Conservation (phyloP, 2,329 filamentous ascomycete genomes). For the Aspergillus sp. region DNA sequence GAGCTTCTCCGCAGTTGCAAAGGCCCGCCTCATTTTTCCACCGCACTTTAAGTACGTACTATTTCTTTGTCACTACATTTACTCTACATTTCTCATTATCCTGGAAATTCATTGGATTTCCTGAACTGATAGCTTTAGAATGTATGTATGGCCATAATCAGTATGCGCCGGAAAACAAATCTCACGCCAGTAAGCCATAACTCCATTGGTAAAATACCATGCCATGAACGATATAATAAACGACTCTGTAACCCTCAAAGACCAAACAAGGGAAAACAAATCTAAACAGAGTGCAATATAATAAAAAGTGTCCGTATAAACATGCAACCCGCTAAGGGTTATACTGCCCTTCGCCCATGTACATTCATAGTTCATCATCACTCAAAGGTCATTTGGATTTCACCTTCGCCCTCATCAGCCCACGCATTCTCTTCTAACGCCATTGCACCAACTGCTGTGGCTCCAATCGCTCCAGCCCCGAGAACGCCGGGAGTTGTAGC, state of each 20-base stretch:
- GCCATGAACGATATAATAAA: background rate
- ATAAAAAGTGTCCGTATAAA: background rate
- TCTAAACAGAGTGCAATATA: background rate
- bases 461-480: slow-evolving; percentile 19
- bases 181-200: background rate
- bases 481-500: slow-evolving; percentile 29
- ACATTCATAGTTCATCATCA: slow-evolving; percentile 40
- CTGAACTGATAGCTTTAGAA: background rate
- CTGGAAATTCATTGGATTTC: background rate
- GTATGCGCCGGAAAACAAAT: background rate
- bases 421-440: slow-evolving; percentile 61
- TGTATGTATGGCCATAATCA: background rate
- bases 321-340: background rate
- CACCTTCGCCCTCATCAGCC: slow-evolving; percentile 71
- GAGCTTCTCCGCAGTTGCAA: background rate
- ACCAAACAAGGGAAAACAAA: background rate
- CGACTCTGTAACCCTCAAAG: background rate
- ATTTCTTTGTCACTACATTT: no score
- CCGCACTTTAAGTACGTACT: no score
- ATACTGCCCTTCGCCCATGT: slow-evolving; percentile 8
- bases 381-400: slow-evolving; percentile 81
- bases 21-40: background rate
- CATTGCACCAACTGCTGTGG: slow-evolving; percentile 29
- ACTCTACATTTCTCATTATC: background rate
- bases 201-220: background rate